Base-by-base conservation (phyloP, 371 early-diverging fungal species). In the Phascolomyces articulosus region DNA sequence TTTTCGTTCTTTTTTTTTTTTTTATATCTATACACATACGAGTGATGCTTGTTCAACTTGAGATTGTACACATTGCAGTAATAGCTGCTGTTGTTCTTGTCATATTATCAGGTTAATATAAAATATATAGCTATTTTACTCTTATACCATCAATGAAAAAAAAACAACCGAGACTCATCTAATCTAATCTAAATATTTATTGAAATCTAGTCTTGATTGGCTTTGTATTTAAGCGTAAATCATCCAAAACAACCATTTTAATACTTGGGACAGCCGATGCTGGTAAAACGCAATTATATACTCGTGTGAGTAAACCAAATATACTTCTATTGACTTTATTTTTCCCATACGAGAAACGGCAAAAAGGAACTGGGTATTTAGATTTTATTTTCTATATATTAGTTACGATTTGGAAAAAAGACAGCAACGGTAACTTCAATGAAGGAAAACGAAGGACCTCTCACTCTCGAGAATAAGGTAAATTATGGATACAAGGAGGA, bases 361-460 rank as follows among this genome's bases (percentile, higher is more conserved):
- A 23, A 21, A 20, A 23, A n/a, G 24, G 40, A 48, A 23, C 70
- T n/a, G n/a, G n/a, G n/a, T n/a, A n/a, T n/a, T n/a, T n/a, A n/a
- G n/a, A n/a, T n/a, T n/a, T n/a, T n/a, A n/a, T n/a, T n/a, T n/a
- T n/a, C n/a, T n/a, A n/a, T n/a, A n/a, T n/a, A n/a, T n/a, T n/a
- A 90, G 91, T 75, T 91, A 53, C 73, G 76, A 34, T 75, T 78
- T 70, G 82, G 80, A 21, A 74, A 84, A 60, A 65, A 64, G 11
- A 71, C 79, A 2, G 68, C 74, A 2, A 91, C 91, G 20, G 85
- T 85, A 4, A 87, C 91, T 1, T 91, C 93, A 2, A 90, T 93
- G 85, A 86, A 87, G 63, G 88, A 90, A 69, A 93, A 93, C 66
- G 88, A 88, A 66, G 87, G 78, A 8, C 64, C 77, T 38, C 58